phyloP scores from a whole-genome alignment of 345 rosid genomes.

The Tarenaya hassleriana region DNA sequence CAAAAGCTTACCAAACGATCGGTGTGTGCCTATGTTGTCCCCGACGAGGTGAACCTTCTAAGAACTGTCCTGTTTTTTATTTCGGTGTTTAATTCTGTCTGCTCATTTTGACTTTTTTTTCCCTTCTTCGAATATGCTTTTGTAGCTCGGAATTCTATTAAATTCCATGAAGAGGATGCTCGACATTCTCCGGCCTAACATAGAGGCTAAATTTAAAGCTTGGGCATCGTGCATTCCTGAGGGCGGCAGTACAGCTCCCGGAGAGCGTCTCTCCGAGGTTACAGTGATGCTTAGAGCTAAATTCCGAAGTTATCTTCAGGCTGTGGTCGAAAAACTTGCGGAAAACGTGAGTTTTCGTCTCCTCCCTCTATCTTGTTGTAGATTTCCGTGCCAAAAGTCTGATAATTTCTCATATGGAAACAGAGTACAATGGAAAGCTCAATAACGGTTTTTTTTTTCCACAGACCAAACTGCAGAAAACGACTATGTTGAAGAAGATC shows the following conservation, averaged over 20 bases:
- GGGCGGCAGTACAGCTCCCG: slow-evolving; percentile 74
- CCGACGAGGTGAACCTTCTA: slow-evolving; percentile 65
- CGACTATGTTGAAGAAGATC: slow-evolving; percentile 86
- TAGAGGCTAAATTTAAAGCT: slow-evolving; percentile 72
- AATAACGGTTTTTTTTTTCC: slow-evolving; percentile 2
- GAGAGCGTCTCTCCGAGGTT: slow-evolving; percentile 89
- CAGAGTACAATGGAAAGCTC: no score
- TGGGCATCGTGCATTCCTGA: slow-evolving; percentile 95
- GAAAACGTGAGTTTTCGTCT: slow-evolving; percentile 66
- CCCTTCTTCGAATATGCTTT: slow-evolving; percentile 6
- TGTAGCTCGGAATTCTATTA: slow-evolving; percentile 77
- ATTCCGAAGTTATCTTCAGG: slow-evolving; percentile 82
- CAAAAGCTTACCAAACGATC: slow-evolving; percentile 83
- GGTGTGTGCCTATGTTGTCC: slow-evolving; percentile 61
- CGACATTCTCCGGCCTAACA: slow-evolving; percentile 69
- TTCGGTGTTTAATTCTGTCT: not conserved
- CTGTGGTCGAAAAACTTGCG: slow-evolving; percentile 80
- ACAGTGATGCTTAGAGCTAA: slow-evolving; percentile 93
- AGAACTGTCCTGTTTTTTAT: not conserved
- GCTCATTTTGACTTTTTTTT: slow-evolving; percentile 19
- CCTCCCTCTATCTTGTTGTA: not conserved
- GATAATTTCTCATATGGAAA: no score
- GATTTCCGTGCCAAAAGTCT: not conserved
- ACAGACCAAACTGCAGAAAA: slow-evolving; percentile 69
- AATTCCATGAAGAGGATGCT: slow-evolving; percentile 98